These are phyloP conservation scores for Buddleja alternifolia DNA, from an alignment of 257 asterid genomes.

Conservation along the genomic window DNA sequence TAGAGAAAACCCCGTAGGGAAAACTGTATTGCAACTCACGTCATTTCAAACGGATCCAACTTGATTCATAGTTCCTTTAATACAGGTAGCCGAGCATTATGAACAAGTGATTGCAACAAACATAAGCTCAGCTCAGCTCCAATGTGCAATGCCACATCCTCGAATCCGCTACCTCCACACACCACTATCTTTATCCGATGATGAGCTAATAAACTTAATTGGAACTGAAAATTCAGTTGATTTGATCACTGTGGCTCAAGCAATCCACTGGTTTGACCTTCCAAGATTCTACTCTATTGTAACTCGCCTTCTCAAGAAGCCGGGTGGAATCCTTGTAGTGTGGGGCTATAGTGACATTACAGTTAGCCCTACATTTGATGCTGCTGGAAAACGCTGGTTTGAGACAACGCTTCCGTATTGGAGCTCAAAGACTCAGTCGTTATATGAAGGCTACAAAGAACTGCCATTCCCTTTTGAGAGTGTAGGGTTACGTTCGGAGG, in stretches of 20 bases:
- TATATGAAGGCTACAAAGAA: slow-evolving; percentile 19
- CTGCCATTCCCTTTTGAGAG: slow-evolving; percentile 41
- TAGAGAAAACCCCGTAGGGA: too few relatives aligned
- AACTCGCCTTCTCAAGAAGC: slow-evolving; percentile 36
- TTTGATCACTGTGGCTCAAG: slow-evolving; percentile 38
- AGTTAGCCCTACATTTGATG: slow-evolving; percentile 30
- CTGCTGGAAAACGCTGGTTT: slow-evolving; percentile 7
- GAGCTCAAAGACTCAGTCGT: slow-evolving; percentile 21
- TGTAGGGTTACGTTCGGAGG: slow-evolving; percentile 36
- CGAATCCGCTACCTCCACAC: slow-evolving; percentile 38
- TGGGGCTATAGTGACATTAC: slow-evolving; percentile 32
- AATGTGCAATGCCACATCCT: slow-evolving; percentile 33
- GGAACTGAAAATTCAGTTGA: slow-evolving; percentile 32
- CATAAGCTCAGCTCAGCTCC: slow-evolving; percentile 38
- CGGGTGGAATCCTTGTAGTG: slow-evolving; percentile 33
- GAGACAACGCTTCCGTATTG: slow-evolving; percentile 28
- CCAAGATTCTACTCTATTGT: slow-evolving; percentile 38
- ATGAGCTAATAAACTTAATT: slow-evolving; percentile 26
- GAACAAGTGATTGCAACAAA: slow-evolving; percentile 47
- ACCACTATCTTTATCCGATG: slow-evolving; percentile 32
- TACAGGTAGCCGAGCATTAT: slow-evolving; percentile 33
- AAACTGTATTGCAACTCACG: too few relatives aligned
- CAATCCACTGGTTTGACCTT: slow-evolving; percentile 53
- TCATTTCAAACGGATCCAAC: background rate
- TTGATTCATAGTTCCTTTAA: background rate